Percentiles rank a stretch among this genome's conserved stretches.
Conservation (phyloP, 2,329 filamentous ascomycete genomes). For the Aspergillus quadricinctus region DNA sequence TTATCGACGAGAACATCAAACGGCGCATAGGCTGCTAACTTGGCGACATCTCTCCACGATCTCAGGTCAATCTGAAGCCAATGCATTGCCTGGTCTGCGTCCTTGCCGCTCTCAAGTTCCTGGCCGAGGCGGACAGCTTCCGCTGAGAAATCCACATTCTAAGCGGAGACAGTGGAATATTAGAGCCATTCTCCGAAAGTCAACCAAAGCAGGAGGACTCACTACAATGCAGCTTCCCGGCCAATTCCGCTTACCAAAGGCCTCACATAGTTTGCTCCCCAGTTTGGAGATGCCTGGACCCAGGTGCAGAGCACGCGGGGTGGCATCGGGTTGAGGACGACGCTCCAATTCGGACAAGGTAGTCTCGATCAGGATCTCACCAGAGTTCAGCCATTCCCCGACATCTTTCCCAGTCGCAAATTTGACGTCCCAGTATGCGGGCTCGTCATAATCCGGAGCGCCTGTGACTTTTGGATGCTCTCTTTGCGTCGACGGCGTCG, state of each 20-base stretch:
- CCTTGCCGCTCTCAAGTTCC: slow-evolving; percentile 18
- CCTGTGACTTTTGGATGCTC: slow-evolving; percentile 19
- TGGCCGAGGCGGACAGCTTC: slow-evolving; percentile 34
- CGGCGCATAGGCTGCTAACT: slow-evolving; percentile 20
- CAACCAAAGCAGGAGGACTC: slow-evolving; percentile 6
- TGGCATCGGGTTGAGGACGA: slow-evolving; percentile 1
- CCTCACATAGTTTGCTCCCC: slow-evolving; percentile 27
- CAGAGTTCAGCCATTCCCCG: slow-evolving; percentile 36
- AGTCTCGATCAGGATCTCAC: slow-evolving; percentile 26
- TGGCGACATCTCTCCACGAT: slow-evolving; percentile 27
- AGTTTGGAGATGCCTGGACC: slow-evolving; percentile 33
- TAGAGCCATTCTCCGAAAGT: not conserved
- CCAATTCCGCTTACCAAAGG: slow-evolving; percentile 24
- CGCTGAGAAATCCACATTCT: slow-evolving; percentile 36
- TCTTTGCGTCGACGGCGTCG: slow-evolving; percentile 6
- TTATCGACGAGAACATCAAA: slow-evolving; percentile 35
- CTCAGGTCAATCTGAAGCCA: slow-evolving; percentile 30
- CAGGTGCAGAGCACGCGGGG: slow-evolving; percentile 28
- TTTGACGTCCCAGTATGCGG: slow-evolving; percentile 30
- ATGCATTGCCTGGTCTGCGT: slow-evolving; percentile 23
- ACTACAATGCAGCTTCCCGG: slow-evolving; percentile 29
- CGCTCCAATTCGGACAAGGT: slow-evolving; percentile 22
- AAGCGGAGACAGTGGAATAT: not conserved
- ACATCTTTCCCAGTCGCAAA: slow-evolving; percentile 35
- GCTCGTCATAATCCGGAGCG: slow-evolving; percentile 32